Base-by-base conservation (phyloP, 78 protist genomes). In the Bodo saltans region DNA sequence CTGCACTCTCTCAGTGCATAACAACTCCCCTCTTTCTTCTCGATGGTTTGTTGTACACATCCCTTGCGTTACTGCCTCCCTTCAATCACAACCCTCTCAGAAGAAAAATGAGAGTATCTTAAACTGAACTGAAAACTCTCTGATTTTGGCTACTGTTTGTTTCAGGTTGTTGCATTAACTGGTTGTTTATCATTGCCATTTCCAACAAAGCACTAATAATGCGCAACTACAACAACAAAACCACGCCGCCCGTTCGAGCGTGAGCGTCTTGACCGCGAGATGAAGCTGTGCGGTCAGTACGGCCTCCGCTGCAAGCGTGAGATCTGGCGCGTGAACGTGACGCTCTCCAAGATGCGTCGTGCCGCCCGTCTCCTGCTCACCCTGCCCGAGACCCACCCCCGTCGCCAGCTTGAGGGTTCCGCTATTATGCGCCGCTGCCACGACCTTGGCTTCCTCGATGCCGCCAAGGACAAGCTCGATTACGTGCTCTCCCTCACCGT, bases 221-320 rank as follows among this genome's bases (percentile, higher is more conserved):
- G 38, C 42, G 88, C 11, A 85, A 85, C 68, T 85, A 85, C 83
- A 70, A 84, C 33, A 80, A 85, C 41, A 47, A 88, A 96, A 41
- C 99, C 99, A 52, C 95, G 98, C 68, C 99, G 99, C 79, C 99
- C 99, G 29, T 98, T 90, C 93, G 99, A 98, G 92, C 95, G 94
- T 94, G 99, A 96, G 93, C 97, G 99, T 33, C 91, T 98, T 52
- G 99, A 97, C 90, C 83, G 47, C 30, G 99, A 98, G 93, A 88
- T 96, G 71, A 92, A 95, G 93, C 87, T 95, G 26, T 75, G 89
- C 76, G 99, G 99, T 33, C 97, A 96, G 89, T 98, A 60, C 86
- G 99, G 99, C n/a, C 95, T 98, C 78, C 78, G 91, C 72, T 90
- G 91, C 98, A 98, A 98, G 95, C 94, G 95, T 38, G 99, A 98